Base-by-base conservation (phyloP, 768 basidiomycete species). In the Dacryopinax primogenitus region DNA sequence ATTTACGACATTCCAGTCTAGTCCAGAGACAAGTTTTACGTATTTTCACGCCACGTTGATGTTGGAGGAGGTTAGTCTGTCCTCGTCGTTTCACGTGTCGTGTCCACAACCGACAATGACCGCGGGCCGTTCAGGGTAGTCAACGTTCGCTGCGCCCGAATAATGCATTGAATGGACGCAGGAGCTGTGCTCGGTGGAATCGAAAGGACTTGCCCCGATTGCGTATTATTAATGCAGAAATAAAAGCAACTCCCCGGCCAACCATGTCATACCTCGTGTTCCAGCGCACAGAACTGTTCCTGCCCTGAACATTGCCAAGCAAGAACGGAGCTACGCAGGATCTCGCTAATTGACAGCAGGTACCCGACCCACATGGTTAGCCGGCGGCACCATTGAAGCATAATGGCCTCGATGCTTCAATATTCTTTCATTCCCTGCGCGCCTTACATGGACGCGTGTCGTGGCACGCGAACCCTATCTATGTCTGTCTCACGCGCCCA, bases 311-410 rank as follows among this genome's bases (percentile, higher is more conserved):
- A 15, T 23, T 28, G 30, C 51, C 51, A 26, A 26, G 45, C 13
- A 47, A 23, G 51, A 23, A 13, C 51, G 51, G 51, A 28, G 51
- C 51, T 30, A 23, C 51, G 51, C 51, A 44, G 18, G 41, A 28
- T 58, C 51, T 58, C 23, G 51, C 51, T 21, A 23, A 44, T 58
- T 13, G 51, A 58, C 51, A 58, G 51, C 51, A 32, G 13, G 32
- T 30, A 30, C 4, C 26, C 18, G 41, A 23, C 41, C 13, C 51
- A 58, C 51, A 58, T 58, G 51, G 45, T 11, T 21, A 58, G 51
- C 51, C 51, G 51, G 51, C 51, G 51, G 51, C 51, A 58, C 51
- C 51, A 58, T 58, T 58, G 51, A 58, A 58, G 51, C 45, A 47
- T 47, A 47, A 47, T 15, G 45, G 13, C n/a, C n/a, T n/a, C n/a